Percentiles rank a stretch among this genome's conserved stretches.
These are phyloP conservation scores for Russula dissimulans DNA, from an alignment of 768 basidiomycete genomes.

Conservation along the genomic window DNA sequence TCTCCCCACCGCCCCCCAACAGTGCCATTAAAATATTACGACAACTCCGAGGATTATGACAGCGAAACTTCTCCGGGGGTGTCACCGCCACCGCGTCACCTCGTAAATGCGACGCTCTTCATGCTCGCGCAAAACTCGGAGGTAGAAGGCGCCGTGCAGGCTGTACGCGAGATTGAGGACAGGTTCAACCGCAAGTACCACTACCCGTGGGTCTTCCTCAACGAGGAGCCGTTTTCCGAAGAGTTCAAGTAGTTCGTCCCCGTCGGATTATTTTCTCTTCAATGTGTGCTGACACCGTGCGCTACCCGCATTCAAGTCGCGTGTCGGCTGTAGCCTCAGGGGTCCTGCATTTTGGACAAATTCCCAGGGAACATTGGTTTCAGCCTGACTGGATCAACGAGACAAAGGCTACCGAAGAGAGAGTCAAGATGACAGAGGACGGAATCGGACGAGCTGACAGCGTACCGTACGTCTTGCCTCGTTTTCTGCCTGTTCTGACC, in stretches of 20 bases:
- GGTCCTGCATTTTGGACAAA: conserved; percentile 33
- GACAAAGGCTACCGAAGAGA: conserved; percentile 31
- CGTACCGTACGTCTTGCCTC: conserved; percentile 34
- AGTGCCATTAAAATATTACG: not conserved
- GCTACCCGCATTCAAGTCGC: conserved; percentile 20
- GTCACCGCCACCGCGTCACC: not conserved
- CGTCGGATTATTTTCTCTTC: conserved; percentile 24
- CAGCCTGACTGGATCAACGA: conserved; percentile 49
- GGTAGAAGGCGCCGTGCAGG: conserved; percentile 45
- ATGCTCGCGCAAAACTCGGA: conserved; percentile 63
- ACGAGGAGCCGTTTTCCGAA: conserved; percentile 71
- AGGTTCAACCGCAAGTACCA: conserved; percentile 71
- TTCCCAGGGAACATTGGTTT: conserved; percentile 38
- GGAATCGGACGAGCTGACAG: conserved; percentile 4
- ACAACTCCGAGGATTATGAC: not conserved
- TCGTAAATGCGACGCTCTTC: conserved; percentile 28
- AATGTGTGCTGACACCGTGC: not conserved
- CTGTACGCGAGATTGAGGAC: conserved; percentile 74
- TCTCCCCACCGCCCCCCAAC: not conserved
- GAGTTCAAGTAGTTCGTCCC: conserved; percentile 55
- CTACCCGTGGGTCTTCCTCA: conserved; percentile 87
- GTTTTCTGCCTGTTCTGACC: conserved; percentile 24
- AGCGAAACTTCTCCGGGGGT: too few species aligned
- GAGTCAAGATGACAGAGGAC: conserved; percentile 33
- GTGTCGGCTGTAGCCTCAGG: conserved; percentile 26